Percentiles rank a stretch among this genome's conserved stretches.
Evolutionary conservation across 768 basidiomycete genomes (phyloP).

Genomic region (Phylloporus sp.): DNA sequence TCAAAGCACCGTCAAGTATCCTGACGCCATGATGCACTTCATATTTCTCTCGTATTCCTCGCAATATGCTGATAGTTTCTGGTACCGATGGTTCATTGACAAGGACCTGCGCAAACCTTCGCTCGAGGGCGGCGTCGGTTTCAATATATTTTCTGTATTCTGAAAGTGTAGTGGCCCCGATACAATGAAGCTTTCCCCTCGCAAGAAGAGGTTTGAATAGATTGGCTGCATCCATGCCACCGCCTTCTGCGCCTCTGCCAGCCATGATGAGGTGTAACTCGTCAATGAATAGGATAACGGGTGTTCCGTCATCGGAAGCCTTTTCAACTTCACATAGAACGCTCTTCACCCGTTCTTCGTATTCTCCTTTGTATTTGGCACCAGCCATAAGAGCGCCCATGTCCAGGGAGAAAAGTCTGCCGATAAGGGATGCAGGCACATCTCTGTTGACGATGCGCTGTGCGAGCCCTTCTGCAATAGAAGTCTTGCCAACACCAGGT

Average conservation of each 20-base stretch:
- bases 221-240: slow-evolving; percentile 92
- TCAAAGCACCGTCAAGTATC: slow-evolving; percentile 84
- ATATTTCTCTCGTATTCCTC: slow-evolving; percentile 93
- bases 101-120: slow-evolving; percentile 89
- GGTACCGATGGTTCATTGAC: slow-evolving; percentile 88
- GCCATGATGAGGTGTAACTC: slow-evolving; percentile 95
- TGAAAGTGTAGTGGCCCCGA: slow-evolving; percentile 89
- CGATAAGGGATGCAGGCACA: slow-evolving; percentile 71
- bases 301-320: slow-evolving; percentile 67
- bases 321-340: slow-evolving; percentile 94
- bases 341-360: slow-evolving; percentile 92
- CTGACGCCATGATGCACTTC: slow-evolving; percentile 89
- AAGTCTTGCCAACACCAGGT: slow-evolving; percentile 93
- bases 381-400: slow-evolving; percentile 96
- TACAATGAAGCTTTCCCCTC: slow-evolving; percentile 71
- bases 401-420: slow-evolving; percentile 80
- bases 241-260: slow-evolving; percentile 74
- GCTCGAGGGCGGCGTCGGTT: slow-evolving; percentile 85
- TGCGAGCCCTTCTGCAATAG: slow-evolving; percentile 92
- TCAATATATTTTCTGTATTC: slow-evolving; percentile 95
- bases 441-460: slow-evolving; percentile 94
- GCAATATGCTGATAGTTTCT: slow-evolving; percentile 89
- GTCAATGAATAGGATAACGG: slow-evolving; percentile 92
- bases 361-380: slow-evolving; percentile 92
- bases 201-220: slow-evolving; percentile 90